Base-by-base conservation (phyloP, 129 eudicot genomes). In the Helichrysum umbraculigerum region DNA sequence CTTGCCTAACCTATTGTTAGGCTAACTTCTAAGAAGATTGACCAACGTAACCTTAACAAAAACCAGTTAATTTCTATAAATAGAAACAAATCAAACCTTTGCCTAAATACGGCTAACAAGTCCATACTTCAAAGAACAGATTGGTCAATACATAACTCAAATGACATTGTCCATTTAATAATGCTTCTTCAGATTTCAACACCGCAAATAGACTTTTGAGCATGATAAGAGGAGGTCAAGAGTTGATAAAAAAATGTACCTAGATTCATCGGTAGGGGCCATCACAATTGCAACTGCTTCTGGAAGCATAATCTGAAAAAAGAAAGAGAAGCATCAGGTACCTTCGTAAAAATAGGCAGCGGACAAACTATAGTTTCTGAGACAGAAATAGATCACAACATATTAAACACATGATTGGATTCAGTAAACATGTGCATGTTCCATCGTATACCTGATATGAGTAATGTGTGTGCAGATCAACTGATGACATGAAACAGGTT, bases 251-350 rank as follows among this genome's bases (percentile, higher is more conserved):
- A 37, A 65, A 73, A 30, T 50, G 39, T 76, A 95, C 99, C 99
- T 87, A 77, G 92, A 83, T 86, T 89, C 78, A 78, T 95, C 99
- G 0, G 93, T 87, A 44, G 99, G 99, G 50, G 99, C 99, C 99
- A 95, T 95, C 67, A 95, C 99, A 83, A 95, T 95, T 84, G 99
- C 99, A 74, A 95, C 83, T 71, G 99, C 99, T 88, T 95, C 99
- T 56, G 99, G 99, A 76, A 95, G 86, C 99, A 95, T 95, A 66
- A 95, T 85, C 99, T 95, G 87, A 56, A 64, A 62, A 75, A 1
- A 87, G 87, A 60, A 71, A 64, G 72, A 9, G 61, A 32, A 10
- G 73, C 60, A n/a, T 66, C 47, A 56, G 61, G 65, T 50, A 71
- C 33, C 12, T 52, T 35, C 51, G 25, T 57, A 63, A 66, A 47